Base-by-base conservation (phyloP, 306 rosid genomes). In the Corylus americana region DNA sequence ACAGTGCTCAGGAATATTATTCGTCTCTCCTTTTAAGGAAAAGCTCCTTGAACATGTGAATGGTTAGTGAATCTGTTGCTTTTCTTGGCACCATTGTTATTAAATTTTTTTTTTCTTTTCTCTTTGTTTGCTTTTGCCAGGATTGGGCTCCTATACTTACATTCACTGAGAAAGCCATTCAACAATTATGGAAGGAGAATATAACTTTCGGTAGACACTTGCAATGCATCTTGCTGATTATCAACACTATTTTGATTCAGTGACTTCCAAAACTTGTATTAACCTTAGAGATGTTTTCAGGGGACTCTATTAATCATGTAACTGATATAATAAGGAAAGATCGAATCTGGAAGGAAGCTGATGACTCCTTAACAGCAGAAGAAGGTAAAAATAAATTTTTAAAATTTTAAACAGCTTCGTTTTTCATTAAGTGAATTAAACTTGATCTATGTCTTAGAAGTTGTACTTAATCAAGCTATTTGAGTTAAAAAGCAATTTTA, bases 131-230 rank as follows among this genome's bases (percentile, higher is more conserved):
- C 48, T 44, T 49, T 81, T 73, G 35, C 64, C 83, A 93, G 99
- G 99, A 93, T 79, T 90, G 98, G 98, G 73, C 68, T 75, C 87
- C 88, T 18, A 64, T 91, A 51, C 92, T 91, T 69, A 31, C 86
- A 75, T 89, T 92, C 78, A 72, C 87, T 67, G 91, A 89, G 75
- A 83, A 86, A 83, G 82, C 84, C 88, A 72, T 93, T 74, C 86
- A 82, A 85, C 73, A 79, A 50, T 83, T 89, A 74, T 90, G 97
- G 97, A 84, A 81, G 62, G 86, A 85, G 71, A 85, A 77, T 35
- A 57, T 76, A 62, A 80, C 81, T 75, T 54, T 35, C 71, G 94
- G 98, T 92, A 91, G 74, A 37, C 75, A 67, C 49, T 57, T 59
- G 74, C 73, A 70, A 78, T 78, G 85, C 64, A 59, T 79, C 69